Conservation (phyloP, 2,329 filamentous ascomycete species). For the Arthrobotrys sphaeroides region DNA sequence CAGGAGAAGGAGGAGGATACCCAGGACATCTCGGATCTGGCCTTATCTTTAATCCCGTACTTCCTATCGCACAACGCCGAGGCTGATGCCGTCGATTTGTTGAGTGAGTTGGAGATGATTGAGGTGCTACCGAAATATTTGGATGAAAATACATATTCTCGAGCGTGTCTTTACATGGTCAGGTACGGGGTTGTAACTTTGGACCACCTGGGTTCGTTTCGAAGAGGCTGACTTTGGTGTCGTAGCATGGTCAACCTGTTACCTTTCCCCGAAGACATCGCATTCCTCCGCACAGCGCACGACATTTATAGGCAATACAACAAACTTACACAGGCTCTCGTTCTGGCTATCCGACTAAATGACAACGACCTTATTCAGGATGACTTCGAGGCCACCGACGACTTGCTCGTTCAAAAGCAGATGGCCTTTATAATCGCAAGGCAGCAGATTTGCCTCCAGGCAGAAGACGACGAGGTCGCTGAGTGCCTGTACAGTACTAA, state of each 20-base stretch:
- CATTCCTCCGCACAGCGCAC: slow-evolving; percentile 91
- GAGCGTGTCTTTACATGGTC: slow-evolving; percentile 97
- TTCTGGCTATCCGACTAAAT: slow-evolving; percentile 91
- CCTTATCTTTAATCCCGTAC: slow-evolving; percentile 84
- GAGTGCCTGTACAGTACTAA: slow-evolving; percentile 89
- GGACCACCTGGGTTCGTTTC: not conserved
- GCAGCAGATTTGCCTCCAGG: slow-evolving; percentile 81
- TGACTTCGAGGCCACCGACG: slow-evolving; percentile 81
- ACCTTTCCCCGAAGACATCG: slow-evolving; percentile 96
- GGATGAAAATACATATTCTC: slow-evolving; percentile 89
- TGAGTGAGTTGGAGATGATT: slow-evolving; percentile 98
- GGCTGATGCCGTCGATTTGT: slow-evolving; percentile 94
- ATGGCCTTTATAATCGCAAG: slow-evolving; percentile 91
- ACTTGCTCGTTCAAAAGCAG: slow-evolving; percentile 87
- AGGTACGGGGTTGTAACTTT: slow-evolving; percentile 60
- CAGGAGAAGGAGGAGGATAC: slow-evolving; percentile 84
- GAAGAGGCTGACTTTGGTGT: not conserved
- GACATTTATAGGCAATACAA: slow-evolving; percentile 93
- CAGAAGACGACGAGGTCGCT: slow-evolving; percentile 77
- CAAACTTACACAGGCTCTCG: slow-evolving; percentile 90
- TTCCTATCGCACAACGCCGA: slow-evolving; percentile 98
- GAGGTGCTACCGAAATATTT: slow-evolving; percentile 87
- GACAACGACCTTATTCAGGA: slow-evolving; percentile 82
- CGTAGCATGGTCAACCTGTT: slow-evolving; percentile 90
- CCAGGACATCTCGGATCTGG: slow-evolving; percentile 85